phyloP scores from a whole-genome alignment of 805 yeast species.

The Saccharomycopsis fermentans region DNA sequence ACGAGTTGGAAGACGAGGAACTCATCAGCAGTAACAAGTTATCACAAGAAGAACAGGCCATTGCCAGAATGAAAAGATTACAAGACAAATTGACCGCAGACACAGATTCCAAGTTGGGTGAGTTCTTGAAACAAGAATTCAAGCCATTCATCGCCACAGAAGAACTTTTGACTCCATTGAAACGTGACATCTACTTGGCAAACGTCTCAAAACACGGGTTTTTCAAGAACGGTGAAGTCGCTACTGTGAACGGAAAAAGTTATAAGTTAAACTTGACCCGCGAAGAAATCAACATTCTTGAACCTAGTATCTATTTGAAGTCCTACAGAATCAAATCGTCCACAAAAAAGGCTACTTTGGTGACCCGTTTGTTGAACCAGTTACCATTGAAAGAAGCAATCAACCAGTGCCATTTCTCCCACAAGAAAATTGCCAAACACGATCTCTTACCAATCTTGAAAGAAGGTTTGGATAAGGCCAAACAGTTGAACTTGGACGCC shows the following conservation, averaged over 20 bases:
- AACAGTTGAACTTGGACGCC: slow-evolving; percentile 45
- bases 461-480: slow-evolving; percentile 62
- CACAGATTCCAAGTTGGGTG: slow-evolving; percentile 30
- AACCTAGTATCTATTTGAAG: slow-evolving; percentile 77
- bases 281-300: slow-evolving; percentile 66
- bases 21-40: not conserved
- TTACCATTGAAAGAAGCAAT: slow-evolving; percentile 69
- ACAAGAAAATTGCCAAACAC: slow-evolving; percentile 58
- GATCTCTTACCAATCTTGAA: slow-evolving; percentile 71
- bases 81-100: slow-evolving; percentile 27
- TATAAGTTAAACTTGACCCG: slow-evolving; percentile 49
- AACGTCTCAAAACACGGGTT: slow-evolving; percentile 57
- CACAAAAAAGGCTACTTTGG: slow-evolving; percentile 75
- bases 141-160: slow-evolving; percentile 46
- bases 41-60: slow-evolving; percentile 21
- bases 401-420: slow-evolving; percentile 83
- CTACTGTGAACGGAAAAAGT: slow-evolving; percentile 34
- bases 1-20: not conserved
- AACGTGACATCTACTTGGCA: slow-evolving; percentile 48
- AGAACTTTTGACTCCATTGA: slow-evolving; percentile 56
- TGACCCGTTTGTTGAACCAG: slow-evolving; percentile 66
- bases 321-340: slow-evolving; percentile 81
- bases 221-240: slow-evolving; percentile 51
- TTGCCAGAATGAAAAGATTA: slow-evolving; percentile 16
- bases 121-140: slow-evolving; percentile 36